Evolutionary conservation across 768 basidiomycete species (phyloP), one percentile per base, ranked within the genome.

Genomic region (Auriscalpium orientale): DNA sequence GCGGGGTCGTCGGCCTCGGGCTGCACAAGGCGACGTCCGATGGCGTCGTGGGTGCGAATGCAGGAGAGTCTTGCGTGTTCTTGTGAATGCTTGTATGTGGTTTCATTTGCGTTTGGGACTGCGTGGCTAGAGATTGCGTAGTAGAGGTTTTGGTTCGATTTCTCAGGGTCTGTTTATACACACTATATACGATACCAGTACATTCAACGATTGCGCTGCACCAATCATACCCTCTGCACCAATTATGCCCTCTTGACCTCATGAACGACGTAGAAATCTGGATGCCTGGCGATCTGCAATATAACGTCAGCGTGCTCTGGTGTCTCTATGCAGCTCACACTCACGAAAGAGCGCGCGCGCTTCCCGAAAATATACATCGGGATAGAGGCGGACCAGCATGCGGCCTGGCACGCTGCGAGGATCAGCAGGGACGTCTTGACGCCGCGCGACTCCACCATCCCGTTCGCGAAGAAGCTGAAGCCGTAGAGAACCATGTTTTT

Each of bases 401-500:
- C 65, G 5, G 73, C 72, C 56, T 74, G 72, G 49, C 74, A 70
- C 8, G 64, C 70, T 8, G 72, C 72, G 11, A 78, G 68, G 53
- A 75, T 73, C 35, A 74, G 63, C 10, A 78, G 65, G 3, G 73
- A 72, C 3, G 69, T 63, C 55, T 70, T 72, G 47, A 76, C 71
- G 18, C 76, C 76, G 46, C 68, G 64, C 18, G 55, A 52, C 36
- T 63, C 58, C 46, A 77, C 68, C 70, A 75, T 73, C 37, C 74
- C 71, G 58, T 74, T 75, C 7, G 73, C 73, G 58, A 75, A 76
- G 63, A 74, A 75, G 37, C 72, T 75, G 59, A 75, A 74, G 1
- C 70, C 71, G 58, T 76, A 77, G n/a, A 76, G 66, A 35, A 75
- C 69, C 64, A 76, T 71, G 59, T 77, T 76, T 64, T 78, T 76